Conservation (phyloP, 2,329 filamentous ascomycete species). For the Fusarium pseudocircinatum region DNA sequence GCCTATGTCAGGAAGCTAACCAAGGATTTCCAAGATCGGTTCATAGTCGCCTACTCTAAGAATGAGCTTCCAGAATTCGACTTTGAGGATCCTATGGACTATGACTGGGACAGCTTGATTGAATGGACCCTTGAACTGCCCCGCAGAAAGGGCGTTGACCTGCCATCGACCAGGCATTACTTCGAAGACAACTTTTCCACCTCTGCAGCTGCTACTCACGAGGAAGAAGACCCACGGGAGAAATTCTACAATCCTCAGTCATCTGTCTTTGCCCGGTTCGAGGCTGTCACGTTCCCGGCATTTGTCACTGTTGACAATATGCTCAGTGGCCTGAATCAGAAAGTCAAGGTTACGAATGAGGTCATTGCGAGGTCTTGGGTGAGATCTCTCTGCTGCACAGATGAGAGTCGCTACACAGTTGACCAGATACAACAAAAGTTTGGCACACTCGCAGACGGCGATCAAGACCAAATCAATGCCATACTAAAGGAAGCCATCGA, state of each 20-base stretch:
- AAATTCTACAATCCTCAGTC: conserved; percentile 64
- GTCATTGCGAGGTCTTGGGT: conserved; percentile 67
- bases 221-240: conserved; percentile 61
- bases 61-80: conserved; percentile 70
- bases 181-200: conserved; percentile 55
- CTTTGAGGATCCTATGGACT: conserved; percentile 69
- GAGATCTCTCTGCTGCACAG: conserved; percentile 66
- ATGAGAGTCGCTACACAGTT: conserved; percentile 58
- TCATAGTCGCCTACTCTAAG: conserved; percentile 72
- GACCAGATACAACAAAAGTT: conserved; percentile 62
- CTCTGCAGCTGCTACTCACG: conserved; percentile 49
- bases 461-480: conserved; percentile 52
- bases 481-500: conserved; percentile 60
- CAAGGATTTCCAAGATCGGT: conserved; percentile 71
- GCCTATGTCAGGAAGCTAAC: conserved; percentile 64
- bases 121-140: conserved; percentile 71
- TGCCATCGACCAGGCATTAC: conserved; percentile 58
- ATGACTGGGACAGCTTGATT: conserved; percentile 75
- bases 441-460: conserved; percentile 56
- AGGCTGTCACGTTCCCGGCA: conserved; percentile 61
- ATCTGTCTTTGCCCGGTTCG: conserved; percentile 66
- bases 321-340: not conserved
- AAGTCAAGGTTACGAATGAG: conserved; percentile 43
- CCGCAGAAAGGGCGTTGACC: conserved; percentile 55
- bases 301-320: conserved; percentile 45